Base-by-base conservation (phyloP, 2,329 filamentous ascomycete species). In the Myriangium duriaei region DNA sequence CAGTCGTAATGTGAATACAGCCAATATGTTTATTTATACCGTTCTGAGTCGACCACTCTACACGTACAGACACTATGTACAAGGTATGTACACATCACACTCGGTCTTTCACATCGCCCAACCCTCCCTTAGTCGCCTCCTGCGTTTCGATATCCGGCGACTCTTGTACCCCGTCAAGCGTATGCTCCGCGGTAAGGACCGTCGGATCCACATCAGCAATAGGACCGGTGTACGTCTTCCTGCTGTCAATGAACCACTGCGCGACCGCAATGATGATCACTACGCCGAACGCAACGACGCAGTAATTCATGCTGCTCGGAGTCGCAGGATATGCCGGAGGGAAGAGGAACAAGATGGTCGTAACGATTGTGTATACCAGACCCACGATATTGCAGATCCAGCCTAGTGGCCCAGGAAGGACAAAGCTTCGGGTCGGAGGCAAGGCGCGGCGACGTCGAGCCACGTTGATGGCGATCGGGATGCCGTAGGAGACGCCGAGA, bases 341-440 rank as follows among this genome's bases (percentile, higher is more conserved):
- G 57, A 85, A 83, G 13, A 84, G 67, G 58, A 85, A 85, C 1
- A 86, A 65, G 1, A 84, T 73, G 0, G 79, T 84, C 0, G 80
- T 85, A n/a, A 85, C 54, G 10, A 74, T 59, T 1, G 78, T 72
- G 58, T 79, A 86, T 0, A 62, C 61, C 32, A 86, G 65, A 4
- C 80, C 78, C 17, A 72, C 34, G 6, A 61, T 15, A 43, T 81
- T 81, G 15, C 69, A 64, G 15, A 66, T 57, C 76, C 76, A 81
- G 13, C 68, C 76, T 21, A 78, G 40, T 18, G 57, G 52, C 15
- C 57, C 62, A 0, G 72, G 65, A 3, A 81, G 58, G 15, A 64
- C 63, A 51, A 81, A 81, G 0, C 68, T 51, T 29, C 76, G 62
- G 14, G 43, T 47, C 2, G 60, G 59, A 0, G 79, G 80, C 5